These are phyloP conservation scores for Ceratocystis eucalypticola DNA, from an alignment of 2,329 filamentous ascomycete genomes.

Conservation along the genomic window DNA sequence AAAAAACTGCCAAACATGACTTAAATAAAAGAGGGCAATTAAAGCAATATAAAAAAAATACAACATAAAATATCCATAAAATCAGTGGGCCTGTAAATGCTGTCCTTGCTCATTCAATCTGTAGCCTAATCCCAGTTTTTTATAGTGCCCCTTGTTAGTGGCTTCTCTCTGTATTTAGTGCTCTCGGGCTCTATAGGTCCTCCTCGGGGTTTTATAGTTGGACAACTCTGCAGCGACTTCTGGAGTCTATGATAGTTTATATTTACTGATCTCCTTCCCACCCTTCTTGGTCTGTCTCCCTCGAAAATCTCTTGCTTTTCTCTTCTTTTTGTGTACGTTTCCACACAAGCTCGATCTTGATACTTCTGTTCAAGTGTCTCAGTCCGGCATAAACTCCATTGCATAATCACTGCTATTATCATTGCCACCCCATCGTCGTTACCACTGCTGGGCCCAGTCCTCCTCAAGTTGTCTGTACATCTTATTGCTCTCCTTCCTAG, in stretches of 20 bases:
- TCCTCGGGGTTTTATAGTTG: not conserved
- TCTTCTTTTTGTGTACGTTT: not conserved
- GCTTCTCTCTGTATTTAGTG: too few species aligned
- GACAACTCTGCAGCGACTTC: not conserved
- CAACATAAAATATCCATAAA: not conserved
- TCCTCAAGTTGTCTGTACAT: not conserved
- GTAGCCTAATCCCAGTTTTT: not conserved
- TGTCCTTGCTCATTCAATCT: not conserved
- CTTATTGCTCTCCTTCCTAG: too few species aligned
- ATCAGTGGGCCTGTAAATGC: not conserved
- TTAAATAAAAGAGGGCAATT: not conserved
- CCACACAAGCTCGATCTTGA: not conserved
- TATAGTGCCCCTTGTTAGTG: not conserved
- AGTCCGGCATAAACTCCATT: not conserved
- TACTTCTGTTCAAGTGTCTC: not conserved
- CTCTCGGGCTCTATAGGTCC: not conserved
- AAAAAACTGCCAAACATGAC: not conserved
- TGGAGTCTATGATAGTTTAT: slow-evolving; percentile 2
- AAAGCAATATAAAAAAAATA: too few species aligned
- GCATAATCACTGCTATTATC: not conserved
- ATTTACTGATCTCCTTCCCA: slow-evolving; percentile 2
- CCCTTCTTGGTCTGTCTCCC: not conserved
- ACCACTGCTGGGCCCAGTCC: not conserved
- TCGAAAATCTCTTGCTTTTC: not conserved
- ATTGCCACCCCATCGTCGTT: not conserved